These are phyloP conservation scores for Coemansia sp. DNA, from an alignment of 192 early-diverging fungal species.

Conservation along the genomic window DNA sequence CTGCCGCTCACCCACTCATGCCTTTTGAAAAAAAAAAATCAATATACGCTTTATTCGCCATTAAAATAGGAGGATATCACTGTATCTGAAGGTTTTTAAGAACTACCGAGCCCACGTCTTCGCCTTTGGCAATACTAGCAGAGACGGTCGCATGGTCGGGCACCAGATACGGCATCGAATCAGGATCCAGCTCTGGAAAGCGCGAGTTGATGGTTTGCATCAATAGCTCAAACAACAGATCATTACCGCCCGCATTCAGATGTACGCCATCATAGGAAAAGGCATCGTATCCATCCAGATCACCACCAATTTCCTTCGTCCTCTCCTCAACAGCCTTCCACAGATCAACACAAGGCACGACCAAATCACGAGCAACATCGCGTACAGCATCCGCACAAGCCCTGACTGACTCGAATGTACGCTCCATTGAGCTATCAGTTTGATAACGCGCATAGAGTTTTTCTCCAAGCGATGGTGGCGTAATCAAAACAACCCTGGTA, in stretches of 20 bases:
- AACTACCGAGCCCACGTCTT: too few relatives aligned
- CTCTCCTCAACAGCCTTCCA: conserved; percentile 32
- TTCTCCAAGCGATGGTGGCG: conserved; percentile 35
- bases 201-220: conserved; percentile 1
- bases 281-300: conserved; percentile 18
- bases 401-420: neutral
- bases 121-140: neutral
- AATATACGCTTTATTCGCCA: neutral
- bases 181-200: conserved; percentile 31
- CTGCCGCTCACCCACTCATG: too few relatives aligned
- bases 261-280: conserved; percentile 46
- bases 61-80: neutral
- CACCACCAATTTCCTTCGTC: neutral
- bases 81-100: neutral
- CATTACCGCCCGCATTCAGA: conserved; percentile 42
- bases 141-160: neutral
- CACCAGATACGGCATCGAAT: conserved; percentile 20
- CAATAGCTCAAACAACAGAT: conserved; percentile 27
- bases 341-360: conserved; percentile 35
- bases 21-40: too few relatives aligned
- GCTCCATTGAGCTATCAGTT: too few relatives aligned
- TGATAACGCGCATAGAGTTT: conserved; percentile 1
- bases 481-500: conserved; percentile 30
- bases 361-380: neutral
- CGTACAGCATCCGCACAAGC: conserved; percentile 25